Percentiles rank a stretch among this genome's conserved stretches.
phyloP scores from a whole-genome alignment of 306 rosid genomes.

The Medicago truncatula region MtrunA17r5.0-ANR NC_053045.1:64106001-64106500 shows the following conservation, averaged over 20 bases:
- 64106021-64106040: too few species aligned
- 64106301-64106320: constrained; percentile 57
- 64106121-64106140: too few species aligned
- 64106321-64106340: constrained; percentile 49
- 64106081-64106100: too few species aligned
- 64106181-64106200: constrained; percentile 51
- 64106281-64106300: constrained; percentile 34
- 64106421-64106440: constrained; percentile 54
- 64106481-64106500: constrained; percentile 54
- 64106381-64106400: constrained; percentile 73
- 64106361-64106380: constrained; percentile 73
- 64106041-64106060: too few species aligned
- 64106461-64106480: constrained; percentile 66
- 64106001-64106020: too few species aligned
- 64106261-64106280: constrained; percentile 31
- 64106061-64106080: too few species aligned
- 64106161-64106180: constrained; percentile 22
- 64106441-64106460: constrained; percentile 74
- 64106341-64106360: constrained; percentile 75
- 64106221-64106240: constrained; percentile 43
- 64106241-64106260: constrained; percentile 44
- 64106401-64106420: constrained; percentile 42
- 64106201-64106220: constrained; percentile 24
- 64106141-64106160: constrained; percentile 40
- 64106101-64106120: too few species aligned